Conservation (phyloP, 1,284 basidiomycete genomes). For the Mrakiaceae sp. region DNA sequence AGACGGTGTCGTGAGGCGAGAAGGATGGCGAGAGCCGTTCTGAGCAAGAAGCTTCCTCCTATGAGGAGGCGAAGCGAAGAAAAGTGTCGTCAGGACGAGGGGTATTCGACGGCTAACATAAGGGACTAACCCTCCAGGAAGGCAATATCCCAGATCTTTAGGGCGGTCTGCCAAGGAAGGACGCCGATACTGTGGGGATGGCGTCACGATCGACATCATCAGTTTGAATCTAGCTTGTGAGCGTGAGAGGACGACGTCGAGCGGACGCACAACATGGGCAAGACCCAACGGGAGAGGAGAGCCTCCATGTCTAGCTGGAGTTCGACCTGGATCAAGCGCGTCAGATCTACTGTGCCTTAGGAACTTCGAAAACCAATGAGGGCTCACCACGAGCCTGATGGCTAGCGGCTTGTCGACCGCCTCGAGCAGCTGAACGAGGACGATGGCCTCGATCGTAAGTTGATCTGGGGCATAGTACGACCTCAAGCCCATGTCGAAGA, state of each 20-base stretch:
- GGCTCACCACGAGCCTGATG: constrained; percentile 50
- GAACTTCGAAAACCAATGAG: not conserved
- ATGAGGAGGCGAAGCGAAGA: constrained; percentile 14
- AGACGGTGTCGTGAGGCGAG: constrained; percentile 29
- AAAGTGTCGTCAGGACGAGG: not conserved
- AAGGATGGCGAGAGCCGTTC: constrained; percentile 64
- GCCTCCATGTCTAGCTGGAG: constrained; percentile 25
- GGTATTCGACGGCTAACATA: not conserved
- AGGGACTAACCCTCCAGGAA: constrained; percentile 58
- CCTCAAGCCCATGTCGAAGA: constrained; percentile 56
- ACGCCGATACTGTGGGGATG: constrained; percentile 44
- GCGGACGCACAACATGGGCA: constrained; percentile 20
- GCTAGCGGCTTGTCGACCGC: constrained; percentile 51
- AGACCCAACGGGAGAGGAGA: constrained; percentile 30
- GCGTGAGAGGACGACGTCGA: too few relatives aligned
- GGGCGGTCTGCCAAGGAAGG: constrained; percentile 62
- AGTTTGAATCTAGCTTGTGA: not conserved
- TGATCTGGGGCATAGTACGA: constrained; percentile 57
- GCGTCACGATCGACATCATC: constrained; percentile 29
- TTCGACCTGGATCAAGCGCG: constrained; percentile 13
- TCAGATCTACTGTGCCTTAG: not conserved
- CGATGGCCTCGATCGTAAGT: constrained; percentile 64
- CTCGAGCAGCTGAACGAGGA: constrained; percentile 66
- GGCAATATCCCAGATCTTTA: constrained; percentile 79
- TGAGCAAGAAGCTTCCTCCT: constrained; percentile 71